Evolutionary conservation across 495 filamentous ascomycete species (phyloP), one percentile per base, ranked within the genome.

Genomic region (Chaetomidium leptoderma): DNA sequence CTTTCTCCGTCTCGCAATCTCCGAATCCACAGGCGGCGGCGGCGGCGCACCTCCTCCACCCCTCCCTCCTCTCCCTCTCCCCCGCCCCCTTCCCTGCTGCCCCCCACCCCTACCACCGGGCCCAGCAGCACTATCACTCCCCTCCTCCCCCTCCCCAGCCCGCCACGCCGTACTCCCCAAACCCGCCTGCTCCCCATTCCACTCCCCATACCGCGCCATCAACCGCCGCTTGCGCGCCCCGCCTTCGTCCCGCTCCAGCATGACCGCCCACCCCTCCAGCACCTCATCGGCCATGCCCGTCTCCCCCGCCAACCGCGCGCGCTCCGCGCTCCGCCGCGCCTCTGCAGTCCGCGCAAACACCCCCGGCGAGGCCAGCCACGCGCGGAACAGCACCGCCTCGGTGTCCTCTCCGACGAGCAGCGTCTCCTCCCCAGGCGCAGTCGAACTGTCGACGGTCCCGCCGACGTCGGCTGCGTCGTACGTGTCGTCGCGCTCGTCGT

Each of bases 401-500:
- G 59, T 68, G 45, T 60, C 70, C 10, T 83, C 79, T 0, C 68
- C 67, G 13, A 60, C 69, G 7, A 7, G 74, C 72, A 13, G 63
- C 65, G 8, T 76, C 17, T 21, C 32, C 26, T 23, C 8, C 32
- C 9, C 3, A 1, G 17, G 9, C 4, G 76, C 72, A 4, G 65
- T 62, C 10, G 78, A 63, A 9, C 74, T 70, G 33, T 95, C 88
- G 10, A 96, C 83, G 4, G 89, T 88, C 11, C 92, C 90, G 53
- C 93, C 93, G 6, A 97, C 91, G 63, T 97, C 93, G 39, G 81
- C 88, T 9, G 84, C 80, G 63, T 98, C 93, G 71, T 98, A 98
- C 2, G 93, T 97, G 66, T 98, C 93, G 72, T 98, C 93, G 33
- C 91, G 86, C 74, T 98, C 93, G 72, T 98, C 93, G 66, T 97